phyloP scores from a whole-genome alignment of 768 basidiomycete genomes.

The Auricularia cornea region DNA sequence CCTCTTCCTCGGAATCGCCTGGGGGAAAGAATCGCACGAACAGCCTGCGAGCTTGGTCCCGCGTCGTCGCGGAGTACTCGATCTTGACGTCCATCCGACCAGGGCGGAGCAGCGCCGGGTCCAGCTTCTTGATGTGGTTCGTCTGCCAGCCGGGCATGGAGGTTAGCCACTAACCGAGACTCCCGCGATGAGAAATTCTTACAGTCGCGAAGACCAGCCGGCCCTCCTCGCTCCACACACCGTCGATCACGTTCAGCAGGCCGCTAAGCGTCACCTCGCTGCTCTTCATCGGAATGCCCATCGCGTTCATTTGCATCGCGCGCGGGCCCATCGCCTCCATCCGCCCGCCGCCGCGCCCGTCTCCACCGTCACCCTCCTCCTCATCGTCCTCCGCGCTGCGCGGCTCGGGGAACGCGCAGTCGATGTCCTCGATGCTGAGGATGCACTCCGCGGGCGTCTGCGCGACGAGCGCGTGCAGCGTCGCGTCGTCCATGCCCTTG shows the following conservation, averaged over 20 bases:
- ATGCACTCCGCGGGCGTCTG: constrained; percentile 46
- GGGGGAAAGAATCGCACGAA: constrained; percentile 44
- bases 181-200: too few species aligned
- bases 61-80: constrained; percentile 41
- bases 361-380: constrained; percentile 9
- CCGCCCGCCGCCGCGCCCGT: neutral
- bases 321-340: too few species aligned
- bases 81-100: constrained; percentile 50
- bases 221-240: constrained; percentile 56
- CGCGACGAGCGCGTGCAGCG: constrained; percentile 37
- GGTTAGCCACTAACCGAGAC: too few species aligned
- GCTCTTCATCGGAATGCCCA: neutral
- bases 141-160: constrained; percentile 38
- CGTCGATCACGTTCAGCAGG: constrained; percentile 50
- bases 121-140: constrained; percentile 45
- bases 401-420: constrained; percentile 42
- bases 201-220: constrained; percentile 55
- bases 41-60: constrained; percentile 38
- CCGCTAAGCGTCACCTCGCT: constrained; percentile 43
- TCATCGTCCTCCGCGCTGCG: constrained; percentile 30
- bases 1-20: constrained; percentile 9
- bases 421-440: constrained; percentile 52
- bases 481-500: constrained; percentile 40
- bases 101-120: constrained; percentile 47
- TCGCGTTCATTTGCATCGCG: neutral